phyloP scores from a whole-genome alignment of 139 green algal genomes.

The Ettlia oleoabundans region DNA sequence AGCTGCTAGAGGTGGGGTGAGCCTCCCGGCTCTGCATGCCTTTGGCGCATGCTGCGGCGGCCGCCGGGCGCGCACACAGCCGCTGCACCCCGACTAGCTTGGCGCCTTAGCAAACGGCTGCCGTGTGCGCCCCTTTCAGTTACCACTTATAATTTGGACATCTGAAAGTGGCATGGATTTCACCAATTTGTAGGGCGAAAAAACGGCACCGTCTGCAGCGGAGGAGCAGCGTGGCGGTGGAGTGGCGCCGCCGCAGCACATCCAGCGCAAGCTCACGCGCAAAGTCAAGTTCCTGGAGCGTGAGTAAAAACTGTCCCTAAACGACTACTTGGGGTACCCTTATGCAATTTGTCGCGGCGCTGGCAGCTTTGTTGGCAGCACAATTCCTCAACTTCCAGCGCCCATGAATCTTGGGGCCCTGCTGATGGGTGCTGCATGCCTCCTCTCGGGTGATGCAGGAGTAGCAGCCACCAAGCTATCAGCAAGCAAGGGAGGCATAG shows the following conservation, averaged over 20 bases:
- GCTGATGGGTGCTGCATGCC: background rate
- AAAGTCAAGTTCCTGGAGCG: constrained; percentile 49
- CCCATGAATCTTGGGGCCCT: background rate
- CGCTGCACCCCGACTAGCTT: too few relatives aligned
- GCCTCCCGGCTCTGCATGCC: too few relatives aligned
- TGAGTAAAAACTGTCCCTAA: constrained; percentile 3
- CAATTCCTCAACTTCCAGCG: too few relatives aligned
- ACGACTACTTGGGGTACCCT: too few relatives aligned
- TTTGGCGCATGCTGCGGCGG: too few relatives aligned
- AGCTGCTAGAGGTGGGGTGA: constrained; percentile 19
- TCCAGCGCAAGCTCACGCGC: constrained; percentile 38
- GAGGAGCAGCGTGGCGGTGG: background rate
- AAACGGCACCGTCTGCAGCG: background rate
- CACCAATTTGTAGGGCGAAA: background rate
- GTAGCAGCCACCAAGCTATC: constrained; percentile 15
- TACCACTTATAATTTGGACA: background rate
- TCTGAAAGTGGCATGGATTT: background rate
- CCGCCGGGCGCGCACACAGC: too few relatives aligned
- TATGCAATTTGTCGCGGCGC: too few relatives aligned
- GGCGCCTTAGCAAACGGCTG: too few relatives aligned
- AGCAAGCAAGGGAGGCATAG: constrained; percentile 10
- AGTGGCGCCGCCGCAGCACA: constrained; percentile 3
- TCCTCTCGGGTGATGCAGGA: background rate
- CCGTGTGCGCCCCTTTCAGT: background rate
- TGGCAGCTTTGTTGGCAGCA: background rate